Base-by-base conservation (phyloP, 805 yeast genomes). In the Candida berthetii region DNA sequence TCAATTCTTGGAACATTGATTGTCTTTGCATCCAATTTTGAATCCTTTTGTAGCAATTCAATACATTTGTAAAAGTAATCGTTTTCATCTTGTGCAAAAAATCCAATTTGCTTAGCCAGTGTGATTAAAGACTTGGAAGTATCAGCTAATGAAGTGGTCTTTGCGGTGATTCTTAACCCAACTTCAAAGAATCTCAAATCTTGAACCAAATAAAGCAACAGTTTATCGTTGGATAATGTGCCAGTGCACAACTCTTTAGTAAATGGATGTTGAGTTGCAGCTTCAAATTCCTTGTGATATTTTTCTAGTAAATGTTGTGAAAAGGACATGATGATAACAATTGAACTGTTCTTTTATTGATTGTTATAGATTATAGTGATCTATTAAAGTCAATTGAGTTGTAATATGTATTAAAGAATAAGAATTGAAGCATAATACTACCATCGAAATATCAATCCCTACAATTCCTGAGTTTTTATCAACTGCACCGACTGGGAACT, bases 101-200 rank as follows among this genome's bases (percentile, higher is more conserved):
- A 71, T 1, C 80, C 81, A 43, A 76, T 65, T 45, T 75, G 77
- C 43, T 71, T 72, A 2, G 74, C 71, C 22, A 76, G 45, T 0
- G 55, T 53, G 19, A 73, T 55, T n/a, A 67, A 58, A 0, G 75
- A 48, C 3, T 56, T 43, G 1, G 61, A 50, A 24, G 64, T 56
- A 38, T 71, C 74, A 38, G 78, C 72, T 31, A 59, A 42, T 2
- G 74, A 64, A 16, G 76, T 58, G 2, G 69, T 60, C 42, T 65
- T 72, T 9, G 74, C 74, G 13, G 73, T 60, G 13, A 72, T 47
- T 31, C 66, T 62, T 32, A 75, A 42, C 1, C 74, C 69, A 6
- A 58, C 44, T 35, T 66, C 68, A 52, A 74, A 75, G 47, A 66
- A 75, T 40, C 64, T 66, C 42, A 72, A 52, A 50, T 76, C 82